phyloP scores from a whole-genome alignment of 2,329 filamentous ascomycete species.

The Penicillium vulpinum region DNA sequence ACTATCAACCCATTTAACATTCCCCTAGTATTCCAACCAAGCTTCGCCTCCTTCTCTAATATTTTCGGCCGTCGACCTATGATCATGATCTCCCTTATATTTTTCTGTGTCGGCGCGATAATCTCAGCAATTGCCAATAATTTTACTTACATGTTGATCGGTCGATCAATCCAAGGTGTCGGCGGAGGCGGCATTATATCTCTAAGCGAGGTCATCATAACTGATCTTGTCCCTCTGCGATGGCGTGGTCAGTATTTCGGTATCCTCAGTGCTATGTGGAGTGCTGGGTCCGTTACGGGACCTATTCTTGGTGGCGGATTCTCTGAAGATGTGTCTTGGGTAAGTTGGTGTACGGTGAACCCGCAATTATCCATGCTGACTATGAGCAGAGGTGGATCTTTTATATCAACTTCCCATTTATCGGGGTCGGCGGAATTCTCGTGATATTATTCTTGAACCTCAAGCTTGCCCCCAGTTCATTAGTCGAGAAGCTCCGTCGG shows the following conservation, averaged over 20 bases:
- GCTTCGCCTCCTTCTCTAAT: conserved; percentile 49
- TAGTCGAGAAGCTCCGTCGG: conserved; percentile 51
- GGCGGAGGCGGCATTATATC: conserved; percentile 49
- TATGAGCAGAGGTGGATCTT: conserved; percentile 37
- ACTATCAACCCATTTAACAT: background rate
- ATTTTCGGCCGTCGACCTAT: conserved; percentile 50
- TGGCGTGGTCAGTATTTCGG: conserved; percentile 43
- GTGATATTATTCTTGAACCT: conserved; percentile 55
- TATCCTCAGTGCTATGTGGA: conserved; percentile 43
- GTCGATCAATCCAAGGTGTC: conserved; percentile 47
- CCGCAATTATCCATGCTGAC: background rate
- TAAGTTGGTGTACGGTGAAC: conserved; percentile 14
- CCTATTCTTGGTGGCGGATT: conserved; percentile 47
- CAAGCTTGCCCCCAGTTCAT: conserved; percentile 48
- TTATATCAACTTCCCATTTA: conserved; percentile 41
- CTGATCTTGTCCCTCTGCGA: conserved; percentile 47
- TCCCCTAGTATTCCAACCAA: conserved; percentile 52
- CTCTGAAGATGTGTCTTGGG: conserved; percentile 41
- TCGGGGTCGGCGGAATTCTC: conserved; percentile 29
- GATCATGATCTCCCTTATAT: conserved; percentile 39
- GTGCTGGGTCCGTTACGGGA: conserved; percentile 41
- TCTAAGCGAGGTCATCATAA: conserved; percentile 46
- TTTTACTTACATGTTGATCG: conserved; percentile 50
- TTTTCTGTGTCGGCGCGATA: conserved; percentile 50
- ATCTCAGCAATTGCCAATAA: conserved; percentile 44